A percentile compares a stretch with the other conserved stretches of the same genome.
These are phyloP conservation scores for Daldinia caldariorum DNA, from an alignment of 495 filamentous ascomycete genomes.

Conservation along the genomic window DNA sequence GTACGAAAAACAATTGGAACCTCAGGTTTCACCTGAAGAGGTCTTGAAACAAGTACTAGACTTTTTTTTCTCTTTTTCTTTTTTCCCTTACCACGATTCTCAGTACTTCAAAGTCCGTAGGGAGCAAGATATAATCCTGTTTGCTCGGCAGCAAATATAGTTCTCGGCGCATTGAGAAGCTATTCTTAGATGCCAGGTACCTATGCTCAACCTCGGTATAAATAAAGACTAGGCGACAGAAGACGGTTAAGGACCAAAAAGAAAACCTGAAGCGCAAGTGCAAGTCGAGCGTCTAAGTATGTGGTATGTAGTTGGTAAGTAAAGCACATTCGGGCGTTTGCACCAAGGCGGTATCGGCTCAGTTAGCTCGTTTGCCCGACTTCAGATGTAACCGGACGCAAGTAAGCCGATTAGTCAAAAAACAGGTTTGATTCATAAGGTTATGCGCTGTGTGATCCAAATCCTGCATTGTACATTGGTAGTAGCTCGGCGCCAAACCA, in stretches of 20 bases:
- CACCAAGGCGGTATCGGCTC: slow-evolving; percentile 23
- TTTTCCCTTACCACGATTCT: neutral
- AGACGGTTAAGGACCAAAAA: neutral
- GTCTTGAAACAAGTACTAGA: neutral
- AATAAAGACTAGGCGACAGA: neutral
- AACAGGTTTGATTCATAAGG: slow-evolving; percentile 41
- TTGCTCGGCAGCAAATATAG: neutral
- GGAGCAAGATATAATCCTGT: neutral
- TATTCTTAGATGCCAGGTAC: neutral
- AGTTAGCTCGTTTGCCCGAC: slow-evolving; percentile 23
- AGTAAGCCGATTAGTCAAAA: slow-evolving; percentile 26
- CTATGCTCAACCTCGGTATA: neutral
- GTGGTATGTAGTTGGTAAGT: too few relatives aligned
- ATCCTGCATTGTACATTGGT: slow-evolving; percentile 6
- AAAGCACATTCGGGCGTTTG: neutral
- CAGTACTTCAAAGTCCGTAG: neutral
- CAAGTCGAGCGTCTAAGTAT: slow-evolving; percentile 11
- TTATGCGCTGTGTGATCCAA: slow-evolving; percentile 42
- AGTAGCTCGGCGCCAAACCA: slow-evolving; percentile 9
- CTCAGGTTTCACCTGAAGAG: neutral
- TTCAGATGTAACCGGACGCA: slow-evolving; percentile 38
- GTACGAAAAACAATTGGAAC: neutral
- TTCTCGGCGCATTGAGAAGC: neutral
- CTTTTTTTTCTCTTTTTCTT: neutral
- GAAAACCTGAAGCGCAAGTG: slow-evolving; percentile 25